Evolutionary conservation across 345 rosid genomes (phyloP), one percentile per base, ranked within the genome.

Genomic region (Syzygium grande): DNA sequence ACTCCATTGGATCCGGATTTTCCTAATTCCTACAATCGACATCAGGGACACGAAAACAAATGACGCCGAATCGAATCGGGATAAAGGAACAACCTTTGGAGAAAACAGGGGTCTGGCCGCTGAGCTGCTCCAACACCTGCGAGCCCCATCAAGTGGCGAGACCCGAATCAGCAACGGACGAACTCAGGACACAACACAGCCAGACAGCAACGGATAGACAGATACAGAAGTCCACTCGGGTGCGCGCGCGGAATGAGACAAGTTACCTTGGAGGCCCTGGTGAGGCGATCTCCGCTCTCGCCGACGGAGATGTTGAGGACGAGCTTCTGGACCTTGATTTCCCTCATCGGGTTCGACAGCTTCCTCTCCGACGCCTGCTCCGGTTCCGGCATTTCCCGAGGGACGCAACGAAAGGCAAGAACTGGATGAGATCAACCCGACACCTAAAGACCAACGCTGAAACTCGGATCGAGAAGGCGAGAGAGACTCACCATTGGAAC

Each of bases 301-400:
- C 99, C 98, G 61, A 96, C 98, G 90, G 98, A 95, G 90, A 96
- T 95, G 91, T 95, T 95, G 83, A 95, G 97, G 19, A 96, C 98
- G 9, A 96, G 92, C 89, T 96, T 96, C 92, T 96, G 99, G 55
- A 96, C 99, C 90, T 94, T 96, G 25, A 96, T 96, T 27, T 96
- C 99, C 91, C 97, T 93, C 99, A 96, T 95, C 11, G 99, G 98
- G 91, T 94, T 96, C 79, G 96, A 89, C 38, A 96, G 91, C 92
- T 96, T 96, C 96, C 92, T 94, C 95, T 96, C 99, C 84, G 99
- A 93, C 84, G 97, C 98, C 98, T 95, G 91, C 56, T 27, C 52
- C 53, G 56, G 84, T 73, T 73, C 43, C 0, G 73, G 3, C 49
- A 73, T 73, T 73, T 73, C 12, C 29, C 65, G 59, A 10, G 51